Evolutionary conservation across 306 rosid species (phyloP), one percentile per base, ranked within the genome.

Genomic region (Glycyrrhiza uralensis): DNA sequence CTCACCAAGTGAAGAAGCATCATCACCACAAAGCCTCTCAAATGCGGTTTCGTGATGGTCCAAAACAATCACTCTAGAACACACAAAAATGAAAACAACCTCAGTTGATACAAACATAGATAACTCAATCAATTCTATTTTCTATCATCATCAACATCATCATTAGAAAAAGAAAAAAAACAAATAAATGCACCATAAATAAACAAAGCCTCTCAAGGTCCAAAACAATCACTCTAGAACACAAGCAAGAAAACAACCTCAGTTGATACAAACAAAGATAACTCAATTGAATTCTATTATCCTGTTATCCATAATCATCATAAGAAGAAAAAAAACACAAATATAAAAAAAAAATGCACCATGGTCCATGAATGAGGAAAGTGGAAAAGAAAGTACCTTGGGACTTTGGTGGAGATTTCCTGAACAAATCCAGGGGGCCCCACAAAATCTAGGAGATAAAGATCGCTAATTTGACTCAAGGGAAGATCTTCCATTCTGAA

Each of bases 41-140:
- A 90, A 62, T 4, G 98, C 91, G 42, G 92, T 93, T 79, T 89
- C 89, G 87, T 91, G 97, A 81, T 93, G 98, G 80, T 93, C 98
- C 88, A 93, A 83, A 56, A 93, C 47, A 3, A 91, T 73, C 74
- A 91, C 92, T 76, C 87, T 84, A 64, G 22, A 52, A n/a, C n/a
- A n/a, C n/a, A n/a, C 3, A 41, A 38, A 18, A 44, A 23, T 44
- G 1, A 60, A 59, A 44, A 54, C 65, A 65, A 7, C 6, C n/a
- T 51, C n/a, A 42, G 19, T 30, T 56, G 41, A 47, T 12, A 13
- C 68, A 19, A 15, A 12, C 74, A 59, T 12, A 33, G n/a, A 24
- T 36, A 64, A 24, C 46, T 12, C 54, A 23, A 62, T 46, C n/a
- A n/a, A n/a, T n/a, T n/a, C n/a, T n/a, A n/a, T n/a, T n/a, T n/a